A percentile compares a stretch with the other conserved stretches of the same genome.
Evolutionary conservation across 352 stramenopile species (phyloP).

Genomic region (Pseudoperonospora humuli): DNA sequence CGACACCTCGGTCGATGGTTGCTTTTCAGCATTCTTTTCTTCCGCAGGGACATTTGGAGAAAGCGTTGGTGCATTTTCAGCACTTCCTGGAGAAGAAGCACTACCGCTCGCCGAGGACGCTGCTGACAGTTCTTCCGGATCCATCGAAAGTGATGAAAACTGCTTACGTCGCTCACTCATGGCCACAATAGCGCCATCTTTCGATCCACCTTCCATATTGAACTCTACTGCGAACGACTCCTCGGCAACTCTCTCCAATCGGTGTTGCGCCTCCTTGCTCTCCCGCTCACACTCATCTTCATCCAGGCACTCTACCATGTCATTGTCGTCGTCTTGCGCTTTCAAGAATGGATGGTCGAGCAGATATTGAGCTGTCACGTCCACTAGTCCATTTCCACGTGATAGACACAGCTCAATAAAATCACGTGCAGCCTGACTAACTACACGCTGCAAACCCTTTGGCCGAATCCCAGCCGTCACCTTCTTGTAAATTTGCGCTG

Average conservation of each 20-base stretch:
- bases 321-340: constrained; percentile 63
- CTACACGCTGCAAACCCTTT: constrained; percentile 58
- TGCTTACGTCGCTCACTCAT: constrained; percentile 41
- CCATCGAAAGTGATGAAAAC: constrained; percentile 45
- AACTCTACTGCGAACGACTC: constrained; percentile 60
- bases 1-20: constrained; percentile 32
- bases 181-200: constrained; percentile 19
- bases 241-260: constrained; percentile 41
- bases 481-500: constrained; percentile 89
- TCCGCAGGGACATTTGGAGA: constrained; percentile 21
- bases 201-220: constrained; percentile 72
- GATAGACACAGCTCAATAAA: constrained; percentile 84
- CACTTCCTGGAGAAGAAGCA: constrained; percentile 10
- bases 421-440: constrained; percentile 63
- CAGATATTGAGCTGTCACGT: constrained; percentile 78
- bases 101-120: constrained; percentile 18
- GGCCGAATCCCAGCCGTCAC: constrained; percentile 80
- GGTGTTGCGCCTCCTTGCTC: constrained; percentile 39
- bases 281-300: constrained; percentile 61
- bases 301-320: constrained; percentile 67
- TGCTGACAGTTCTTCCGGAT: constrained; percentile 42
- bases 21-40: constrained; percentile 42
- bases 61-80: constrained; percentile 8
- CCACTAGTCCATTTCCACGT: constrained; percentile 66
- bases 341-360: constrained; percentile 72